Evolutionary conservation across 305 asterid genomes (phyloP).

Genomic region (Solanum hybrid): DNA sequence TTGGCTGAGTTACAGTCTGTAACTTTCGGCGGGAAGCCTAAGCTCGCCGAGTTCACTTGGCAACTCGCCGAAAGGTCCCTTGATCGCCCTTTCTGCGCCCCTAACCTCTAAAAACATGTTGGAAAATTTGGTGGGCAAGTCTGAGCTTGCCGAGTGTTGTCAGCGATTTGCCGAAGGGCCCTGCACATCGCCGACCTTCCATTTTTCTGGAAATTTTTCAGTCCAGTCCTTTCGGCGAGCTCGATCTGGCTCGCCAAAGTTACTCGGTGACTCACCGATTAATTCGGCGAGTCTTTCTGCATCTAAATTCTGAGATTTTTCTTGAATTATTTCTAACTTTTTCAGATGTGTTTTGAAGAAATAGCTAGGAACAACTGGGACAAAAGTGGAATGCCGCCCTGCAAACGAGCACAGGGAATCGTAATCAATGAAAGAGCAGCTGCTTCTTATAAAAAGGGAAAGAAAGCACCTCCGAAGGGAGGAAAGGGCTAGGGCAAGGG

Average conservation of each 20-base stretch:
- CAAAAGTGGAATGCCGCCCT: background rate
- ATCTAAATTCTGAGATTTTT: background rate
- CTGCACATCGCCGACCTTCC: background rate
- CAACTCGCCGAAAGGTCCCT: no score
- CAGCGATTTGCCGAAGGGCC: background rate
- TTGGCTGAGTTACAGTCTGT: no score
- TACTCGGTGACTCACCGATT: background rate
- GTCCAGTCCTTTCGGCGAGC: background rate
- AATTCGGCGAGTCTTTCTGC: background rate
- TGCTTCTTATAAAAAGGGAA: no score
- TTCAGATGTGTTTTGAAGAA: background rate
- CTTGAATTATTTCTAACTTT: background rate
- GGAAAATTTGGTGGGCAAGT: background rate
- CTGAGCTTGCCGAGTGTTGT: no score
- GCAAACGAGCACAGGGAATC: background rate
- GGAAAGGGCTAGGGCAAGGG: background rate
- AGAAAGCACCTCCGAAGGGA: background rate
- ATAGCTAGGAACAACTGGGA: background rate
- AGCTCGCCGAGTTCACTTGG: no score
- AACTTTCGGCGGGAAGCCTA: no score
- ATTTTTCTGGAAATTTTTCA: background rate
- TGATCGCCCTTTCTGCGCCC: background rate
- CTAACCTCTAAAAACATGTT: background rate
- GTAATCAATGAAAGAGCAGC: background rate
- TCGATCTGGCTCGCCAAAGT: background rate